Percentiles rank a stretch among this genome's conserved stretches.
Evolutionary conservation across 2,329 filamentous ascomycete species (phyloP).

Genomic region (Cladosporium halotolerans): DNA sequence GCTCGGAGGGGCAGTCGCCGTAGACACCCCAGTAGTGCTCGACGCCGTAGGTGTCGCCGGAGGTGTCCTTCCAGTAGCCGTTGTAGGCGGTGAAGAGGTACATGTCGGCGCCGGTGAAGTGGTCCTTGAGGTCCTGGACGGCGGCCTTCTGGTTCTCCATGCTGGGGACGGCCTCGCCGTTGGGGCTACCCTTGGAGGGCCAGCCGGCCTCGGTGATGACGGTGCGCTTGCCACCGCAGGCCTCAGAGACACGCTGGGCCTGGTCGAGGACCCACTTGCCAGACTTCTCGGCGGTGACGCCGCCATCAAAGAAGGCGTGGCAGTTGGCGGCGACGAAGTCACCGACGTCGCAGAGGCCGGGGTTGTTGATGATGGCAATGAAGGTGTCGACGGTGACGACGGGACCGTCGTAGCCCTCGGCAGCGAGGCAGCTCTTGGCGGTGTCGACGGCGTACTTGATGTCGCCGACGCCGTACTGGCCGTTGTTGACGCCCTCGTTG

Average conservation of each 20-base stretch:
- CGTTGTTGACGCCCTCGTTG: conserved; percentile 71
- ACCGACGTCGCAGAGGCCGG: conserved; percentile 66
- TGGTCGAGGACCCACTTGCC: conserved; percentile 61
- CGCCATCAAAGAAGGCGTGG: conserved; percentile 75
- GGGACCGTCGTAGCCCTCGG: conserved; percentile 61
- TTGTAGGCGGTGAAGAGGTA: conserved; percentile 77
- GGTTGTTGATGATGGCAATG: conserved; percentile 59
- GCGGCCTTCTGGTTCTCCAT: conserved; percentile 60
- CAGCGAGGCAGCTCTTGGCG: conserved; percentile 53
- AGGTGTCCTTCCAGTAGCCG: conserved; percentile 69
- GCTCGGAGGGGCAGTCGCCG: conserved; percentile 21
- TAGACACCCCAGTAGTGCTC: conserved; percentile 69
- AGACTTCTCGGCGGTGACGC: conserved; percentile 52
- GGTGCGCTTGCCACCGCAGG: conserved; percentile 53
- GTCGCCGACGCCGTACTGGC: conserved; percentile 42
- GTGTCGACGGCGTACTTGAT: conserved; percentile 54
- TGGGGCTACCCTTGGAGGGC: conserved; percentile 63
- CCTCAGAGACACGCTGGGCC: conserved; percentile 41
- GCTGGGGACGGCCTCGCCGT: conserved; percentile 64
- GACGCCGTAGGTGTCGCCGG: conserved; percentile 56
- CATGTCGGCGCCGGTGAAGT: conserved; percentile 51
- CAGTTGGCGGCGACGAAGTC: conserved; percentile 78
- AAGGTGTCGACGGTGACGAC: conserved; percentile 80
- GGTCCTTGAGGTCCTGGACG: conserved; percentile 55
- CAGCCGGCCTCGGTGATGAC: conserved; percentile 81